phyloP scores from a whole-genome alignment of 108 stramenopile genomes.

The Pseudonitzschia pungens region DNA sequence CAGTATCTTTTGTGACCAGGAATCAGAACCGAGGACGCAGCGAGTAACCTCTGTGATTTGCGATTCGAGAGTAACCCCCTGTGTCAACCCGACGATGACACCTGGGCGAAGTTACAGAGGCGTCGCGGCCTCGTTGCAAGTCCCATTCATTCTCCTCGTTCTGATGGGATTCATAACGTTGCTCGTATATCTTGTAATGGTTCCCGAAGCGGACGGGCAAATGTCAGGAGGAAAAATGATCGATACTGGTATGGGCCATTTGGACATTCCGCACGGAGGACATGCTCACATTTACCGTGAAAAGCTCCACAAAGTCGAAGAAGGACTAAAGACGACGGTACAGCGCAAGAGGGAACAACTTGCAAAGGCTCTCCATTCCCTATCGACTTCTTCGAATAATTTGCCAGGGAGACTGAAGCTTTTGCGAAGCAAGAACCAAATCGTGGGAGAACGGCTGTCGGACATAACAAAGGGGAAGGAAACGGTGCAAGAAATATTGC shows the following conservation, averaged over 20 bases:
- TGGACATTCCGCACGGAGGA: background rate
- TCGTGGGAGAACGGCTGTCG: slow-evolving; percentile 75
- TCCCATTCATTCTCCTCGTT: slow-evolving; percentile 22
- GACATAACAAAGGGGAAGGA: slow-evolving; percentile 74
- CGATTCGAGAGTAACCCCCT: background rate
- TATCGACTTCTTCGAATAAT: slow-evolving; percentile 42
- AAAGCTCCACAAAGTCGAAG: slow-evolving; percentile 17
- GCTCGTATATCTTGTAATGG: slow-evolving; percentile 23
- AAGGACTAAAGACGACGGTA: slow-evolving; percentile 16
- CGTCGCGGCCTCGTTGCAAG: slow-evolving; percentile 1
- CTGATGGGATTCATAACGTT: slow-evolving; percentile 14
- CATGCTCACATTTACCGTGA: slow-evolving; percentile 14
- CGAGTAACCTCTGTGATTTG: too few relatives aligned
- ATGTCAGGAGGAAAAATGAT: background rate
- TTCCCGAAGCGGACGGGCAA: slow-evolving; percentile 25
- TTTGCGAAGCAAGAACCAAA: slow-evolving; percentile 56
- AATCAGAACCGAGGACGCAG: slow-evolving; percentile 1
- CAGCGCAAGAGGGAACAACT: slow-evolving; percentile 35
- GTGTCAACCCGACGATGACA: slow-evolving; percentile 9
- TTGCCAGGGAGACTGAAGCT: slow-evolving; percentile 51
- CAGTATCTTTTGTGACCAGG: too few relatives aligned
- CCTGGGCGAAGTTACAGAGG: slow-evolving; percentile 8
- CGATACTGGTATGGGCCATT: background rate
- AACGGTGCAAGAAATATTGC: slow-evolving; percentile 76
- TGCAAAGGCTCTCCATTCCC: slow-evolving; percentile 28